Evolutionary conservation across 345 rosid genomes (phyloP).

Genomic region (Garcia nutans): DNA sequence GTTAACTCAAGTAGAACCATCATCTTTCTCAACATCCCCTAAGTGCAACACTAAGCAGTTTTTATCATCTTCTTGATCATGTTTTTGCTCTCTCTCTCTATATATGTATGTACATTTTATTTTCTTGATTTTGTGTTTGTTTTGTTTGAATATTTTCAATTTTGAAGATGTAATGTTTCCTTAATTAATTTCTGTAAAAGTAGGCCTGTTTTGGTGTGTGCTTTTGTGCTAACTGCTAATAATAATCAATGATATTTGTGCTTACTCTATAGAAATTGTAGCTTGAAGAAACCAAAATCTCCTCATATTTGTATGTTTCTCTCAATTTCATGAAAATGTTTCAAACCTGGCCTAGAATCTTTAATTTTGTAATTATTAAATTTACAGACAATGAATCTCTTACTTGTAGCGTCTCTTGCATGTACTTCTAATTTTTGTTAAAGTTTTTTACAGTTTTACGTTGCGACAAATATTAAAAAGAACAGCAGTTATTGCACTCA

Average conservation of each 20-base stretch:
- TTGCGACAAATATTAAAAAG: too few relatives aligned
- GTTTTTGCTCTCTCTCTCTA: neutral
- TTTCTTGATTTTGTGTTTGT: neutral
- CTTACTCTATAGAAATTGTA: too few relatives aligned
- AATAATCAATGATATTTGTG: neutral
- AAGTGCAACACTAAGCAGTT: neutral
- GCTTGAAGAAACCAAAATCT: neutral
- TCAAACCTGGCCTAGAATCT: neutral
- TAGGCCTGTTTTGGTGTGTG: neutral
- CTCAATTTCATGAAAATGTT: neutral
- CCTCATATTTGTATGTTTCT: neutral
- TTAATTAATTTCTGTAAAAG: neutral
- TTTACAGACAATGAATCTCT: too few relatives aligned
- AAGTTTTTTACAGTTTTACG: too few relatives aligned
- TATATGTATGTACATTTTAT: neutral
- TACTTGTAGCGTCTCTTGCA: too few relatives aligned
- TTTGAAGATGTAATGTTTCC: neutral
- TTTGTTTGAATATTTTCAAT: neutral
- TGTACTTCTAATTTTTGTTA: too few relatives aligned
- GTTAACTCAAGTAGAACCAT: conserved; percentile 23
- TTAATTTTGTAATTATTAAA: neutral
- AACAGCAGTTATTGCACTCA: too few relatives aligned
- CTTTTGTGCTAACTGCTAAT: neutral
- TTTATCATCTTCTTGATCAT: conserved; percentile 1
- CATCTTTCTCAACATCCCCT: neutral